These are phyloP conservation scores for cucumber (Cucumis sativus) DNA, from an alignment of 306 rosid genomes.

Conservation along the genomic window DNA sequence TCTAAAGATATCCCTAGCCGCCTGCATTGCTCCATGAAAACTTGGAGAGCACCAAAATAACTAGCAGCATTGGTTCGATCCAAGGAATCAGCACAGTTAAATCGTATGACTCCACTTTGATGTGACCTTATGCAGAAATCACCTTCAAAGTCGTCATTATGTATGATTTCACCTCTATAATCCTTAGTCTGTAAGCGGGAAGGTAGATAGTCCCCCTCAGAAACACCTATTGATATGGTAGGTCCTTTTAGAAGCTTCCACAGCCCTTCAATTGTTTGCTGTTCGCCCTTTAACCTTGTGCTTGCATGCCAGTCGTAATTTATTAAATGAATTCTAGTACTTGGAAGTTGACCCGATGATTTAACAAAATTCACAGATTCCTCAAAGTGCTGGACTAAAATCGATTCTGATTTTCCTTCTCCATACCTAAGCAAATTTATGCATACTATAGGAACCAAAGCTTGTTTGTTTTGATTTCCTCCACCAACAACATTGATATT, in stretches of 20 bases:
- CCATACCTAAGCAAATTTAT: constrained; percentile 84
- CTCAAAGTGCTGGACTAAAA: constrained; percentile 88
- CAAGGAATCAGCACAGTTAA: constrained; percentile 97
- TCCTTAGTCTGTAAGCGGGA: constrained; percentile 62
- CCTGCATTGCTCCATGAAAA: constrained; percentile 95
- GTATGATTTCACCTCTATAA: constrained; percentile 78
- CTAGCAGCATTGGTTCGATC: constrained; percentile 99
- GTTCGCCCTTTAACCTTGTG: constrained; percentile 77
- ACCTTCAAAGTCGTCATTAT: constrained; percentile 57
- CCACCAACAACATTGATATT: constrained; percentile 33
- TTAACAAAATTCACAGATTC: constrained; percentile 64
- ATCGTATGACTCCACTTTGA: constrained; percentile 91
- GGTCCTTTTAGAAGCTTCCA: constrained; percentile 85
- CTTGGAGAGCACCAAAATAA: constrained; percentile 91
- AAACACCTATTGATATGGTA: constrained; percentile 59
- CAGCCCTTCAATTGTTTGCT: constrained; percentile 81
- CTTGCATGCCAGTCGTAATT: constrained; percentile 97
- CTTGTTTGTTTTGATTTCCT: constrained; percentile 43
- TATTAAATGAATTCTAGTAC: constrained; percentile 58
- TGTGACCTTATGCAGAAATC: constrained; percentile 85
- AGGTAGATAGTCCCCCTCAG: constrained; percentile 96
- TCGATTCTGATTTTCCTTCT: constrained; percentile 89
- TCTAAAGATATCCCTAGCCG: constrained; percentile 89
- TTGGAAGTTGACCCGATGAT: constrained; percentile 64
- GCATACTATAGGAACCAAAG: constrained; percentile 79